These are phyloP conservation scores for Penicillium sp. DNA, from an alignment of 2,329 filamentous ascomycete species.

Conservation along the genomic window DNA sequence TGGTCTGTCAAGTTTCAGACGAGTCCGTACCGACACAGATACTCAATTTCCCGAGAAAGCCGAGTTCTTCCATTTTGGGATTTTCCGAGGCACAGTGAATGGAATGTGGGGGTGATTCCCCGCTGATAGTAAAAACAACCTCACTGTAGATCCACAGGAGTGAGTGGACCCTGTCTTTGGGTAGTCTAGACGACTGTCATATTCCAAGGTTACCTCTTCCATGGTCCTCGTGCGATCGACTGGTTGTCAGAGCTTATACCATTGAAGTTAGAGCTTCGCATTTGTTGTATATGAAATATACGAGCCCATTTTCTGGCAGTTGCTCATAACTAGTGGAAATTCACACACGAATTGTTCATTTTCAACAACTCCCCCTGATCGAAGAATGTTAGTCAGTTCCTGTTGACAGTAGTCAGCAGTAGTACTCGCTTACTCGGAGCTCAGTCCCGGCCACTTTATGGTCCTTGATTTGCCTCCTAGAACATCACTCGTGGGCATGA, in stretches of 20 bases:
- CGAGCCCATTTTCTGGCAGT: not conserved
- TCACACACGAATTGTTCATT: not conserved
- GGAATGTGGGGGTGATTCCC: not conserved
- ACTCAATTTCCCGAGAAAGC: not conserved
- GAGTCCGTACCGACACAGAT: not conserved
- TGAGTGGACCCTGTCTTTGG: not conserved
- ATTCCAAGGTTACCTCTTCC: not conserved
- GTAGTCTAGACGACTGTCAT: constrained; percentile 8
- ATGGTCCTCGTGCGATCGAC: not conserved
- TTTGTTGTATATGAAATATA: not conserved
- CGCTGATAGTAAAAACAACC: not conserved
- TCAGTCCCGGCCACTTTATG: constrained; percentile 8
- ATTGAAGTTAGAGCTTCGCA: not conserved
- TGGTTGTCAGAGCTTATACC: not conserved
- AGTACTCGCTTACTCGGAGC: constrained; percentile 3
- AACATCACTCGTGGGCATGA: constrained; percentile 19
- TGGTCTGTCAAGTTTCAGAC: not conserved
- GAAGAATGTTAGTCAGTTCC: too few species aligned
- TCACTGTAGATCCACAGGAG: not conserved
- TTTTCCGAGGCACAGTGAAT: not conserved
- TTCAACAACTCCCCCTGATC: not conserved
- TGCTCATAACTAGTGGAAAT: not conserved
- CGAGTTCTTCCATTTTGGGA: not conserved
- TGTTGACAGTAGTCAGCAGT: too few species aligned
- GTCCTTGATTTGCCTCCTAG: not conserved